phyloP scores from a whole-genome alignment of 2,329 filamentous ascomycete species.

The Alternaria panax region DNA sequence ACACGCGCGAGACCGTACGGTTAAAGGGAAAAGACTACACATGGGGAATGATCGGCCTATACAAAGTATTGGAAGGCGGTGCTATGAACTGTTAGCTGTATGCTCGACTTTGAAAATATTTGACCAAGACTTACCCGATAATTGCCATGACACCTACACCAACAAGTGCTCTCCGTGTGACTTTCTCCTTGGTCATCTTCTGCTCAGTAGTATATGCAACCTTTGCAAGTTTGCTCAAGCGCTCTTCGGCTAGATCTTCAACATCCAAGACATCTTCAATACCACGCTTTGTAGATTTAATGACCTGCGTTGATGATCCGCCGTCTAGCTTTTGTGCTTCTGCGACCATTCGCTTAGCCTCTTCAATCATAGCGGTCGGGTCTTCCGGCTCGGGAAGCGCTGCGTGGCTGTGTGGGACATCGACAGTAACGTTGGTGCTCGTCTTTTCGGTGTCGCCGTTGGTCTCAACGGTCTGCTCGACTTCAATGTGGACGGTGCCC shows the following conservation, averaged over 20 bases:
- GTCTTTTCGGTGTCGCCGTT: conserved; percentile 70
- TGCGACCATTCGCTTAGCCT: conserved; percentile 88
- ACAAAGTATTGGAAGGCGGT: conserved; percentile 42
- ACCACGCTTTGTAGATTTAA: conserved; percentile 48
- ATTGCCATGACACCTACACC: conserved; percentile 87
- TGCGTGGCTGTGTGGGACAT: conserved; percentile 72
- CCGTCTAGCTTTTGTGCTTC: conserved; percentile 66
- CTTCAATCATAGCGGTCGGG: conserved; percentile 81
- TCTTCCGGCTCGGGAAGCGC: conserved; percentile 79
- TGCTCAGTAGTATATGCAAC: conserved; percentile 65
- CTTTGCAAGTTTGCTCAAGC: conserved; percentile 76
- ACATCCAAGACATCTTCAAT: conserved; percentile 67
- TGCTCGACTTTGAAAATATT: not conserved
- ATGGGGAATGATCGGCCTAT: conserved; percentile 5
- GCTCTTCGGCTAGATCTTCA: conserved; percentile 56
- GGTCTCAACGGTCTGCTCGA: conserved; percentile 69
- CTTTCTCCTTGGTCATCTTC: conserved; percentile 82
- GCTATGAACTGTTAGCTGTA: conserved; percentile 29
- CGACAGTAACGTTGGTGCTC: conserved; percentile 76
- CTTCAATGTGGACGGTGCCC: conserved; percentile 71
- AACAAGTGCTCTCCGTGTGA: conserved; percentile 83
- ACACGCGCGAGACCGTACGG: conserved; percentile 12
- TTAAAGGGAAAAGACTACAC: not conserved
- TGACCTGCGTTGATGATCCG: conserved; percentile 25
- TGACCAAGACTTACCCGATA: conserved; percentile 75